phyloP scores from a whole-genome alignment of 1,284 basidiomycete species.

The Vanrija sp. region DNA sequence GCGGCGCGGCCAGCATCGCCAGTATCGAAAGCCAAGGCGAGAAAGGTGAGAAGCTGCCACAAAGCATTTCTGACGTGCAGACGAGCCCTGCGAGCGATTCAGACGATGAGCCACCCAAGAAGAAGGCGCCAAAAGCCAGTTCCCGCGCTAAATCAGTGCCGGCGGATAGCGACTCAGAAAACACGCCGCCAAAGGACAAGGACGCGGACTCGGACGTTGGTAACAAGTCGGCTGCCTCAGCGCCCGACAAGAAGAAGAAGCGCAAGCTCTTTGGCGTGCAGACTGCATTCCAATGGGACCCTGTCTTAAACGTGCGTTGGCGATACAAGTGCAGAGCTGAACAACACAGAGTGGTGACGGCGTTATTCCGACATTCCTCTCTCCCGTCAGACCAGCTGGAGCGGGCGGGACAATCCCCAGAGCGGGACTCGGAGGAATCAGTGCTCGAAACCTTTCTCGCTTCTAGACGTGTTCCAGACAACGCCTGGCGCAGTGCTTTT shows the following conservation, averaged over 20 bases:
- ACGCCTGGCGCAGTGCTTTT: too few relatives aligned
- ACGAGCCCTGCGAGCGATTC: slow-evolving; percentile 24
- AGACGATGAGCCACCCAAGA: slow-evolving; percentile 25
- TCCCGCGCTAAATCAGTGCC: neutral
- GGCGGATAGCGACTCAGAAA: neutral
- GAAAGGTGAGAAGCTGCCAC: slow-evolving; percentile 15
- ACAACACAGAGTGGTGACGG: slow-evolving; percentile 41
- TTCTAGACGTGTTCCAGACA: slow-evolving; percentile 1
- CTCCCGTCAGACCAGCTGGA: slow-evolving; percentile 29
- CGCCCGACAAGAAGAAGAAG: slow-evolving; percentile 41
- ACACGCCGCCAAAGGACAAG: neutral
- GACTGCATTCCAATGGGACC: slow-evolving; percentile 41
- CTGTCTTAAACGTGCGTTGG: slow-evolving; percentile 36
- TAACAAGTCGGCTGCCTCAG: neutral
- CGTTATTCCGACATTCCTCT: slow-evolving; percentile 38
- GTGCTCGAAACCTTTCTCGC: too few relatives aligned
- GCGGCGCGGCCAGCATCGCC: neutral
- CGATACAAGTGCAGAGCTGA: neutral
- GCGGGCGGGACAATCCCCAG: slow-evolving; percentile 33
- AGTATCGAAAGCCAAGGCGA: slow-evolving; percentile 9
- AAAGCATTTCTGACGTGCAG: slow-evolving; percentile 2
- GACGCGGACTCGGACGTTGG: neutral
- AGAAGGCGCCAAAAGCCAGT: slow-evolving; percentile 22
- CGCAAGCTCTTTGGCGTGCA: slow-evolving; percentile 31
- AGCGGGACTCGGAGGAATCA: slow-evolving; percentile 13